Percentiles rank a stretch among this genome's conserved stretches.
Evolutionary conservation across 371 early-diverging fungal genomes (phyloP).

Genomic region (Mucor racemosus): DNA sequence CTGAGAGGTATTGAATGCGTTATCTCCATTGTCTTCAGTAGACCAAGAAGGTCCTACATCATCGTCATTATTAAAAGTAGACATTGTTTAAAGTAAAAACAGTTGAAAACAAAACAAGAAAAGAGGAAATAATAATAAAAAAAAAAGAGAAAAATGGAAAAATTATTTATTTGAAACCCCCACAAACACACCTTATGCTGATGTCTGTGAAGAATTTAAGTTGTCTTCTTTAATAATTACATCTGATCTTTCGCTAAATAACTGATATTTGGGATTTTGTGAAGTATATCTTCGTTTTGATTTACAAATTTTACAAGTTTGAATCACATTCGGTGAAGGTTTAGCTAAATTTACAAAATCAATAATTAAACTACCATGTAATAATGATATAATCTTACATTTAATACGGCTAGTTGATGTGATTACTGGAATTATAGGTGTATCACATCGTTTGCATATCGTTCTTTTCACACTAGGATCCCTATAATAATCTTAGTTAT

Average conservation of each 20-base stretch:
- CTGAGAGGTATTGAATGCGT: not conserved
- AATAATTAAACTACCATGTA: not conserved
- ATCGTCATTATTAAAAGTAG: not conserved
- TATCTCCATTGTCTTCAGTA: conserved; percentile 1
- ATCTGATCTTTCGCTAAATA: conserved; percentile 30
- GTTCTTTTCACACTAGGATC: conserved; percentile 44
- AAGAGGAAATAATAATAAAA: conserved; percentile 5
- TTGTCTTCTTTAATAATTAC: not conserved
- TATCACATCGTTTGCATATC: conserved; percentile 50
- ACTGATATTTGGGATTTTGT: conserved; percentile 19
- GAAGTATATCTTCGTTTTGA: conserved; percentile 26
- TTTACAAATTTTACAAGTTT: conserved; percentile 34
- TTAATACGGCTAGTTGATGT: conserved; percentile 33
- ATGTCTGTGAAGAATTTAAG: not conserved
- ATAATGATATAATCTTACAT: conserved; percentile 28
- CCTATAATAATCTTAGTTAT: conserved; percentile 16
- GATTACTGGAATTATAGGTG: conserved; percentile 37
- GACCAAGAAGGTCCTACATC: conserved; percentile 18
- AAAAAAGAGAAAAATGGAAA: conserved; percentile 1
- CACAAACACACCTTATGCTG: not conserved
- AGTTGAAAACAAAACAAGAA: not conserved
- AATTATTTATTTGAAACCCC: conserved; percentile 8
- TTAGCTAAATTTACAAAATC: conserved; percentile 17
- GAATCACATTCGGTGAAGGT: conserved; percentile 31
- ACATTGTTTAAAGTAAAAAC: not conserved